phyloP scores from a whole-genome alignment of 768 basidiomycete genomes.

The Mycena kentingensis region DNA sequence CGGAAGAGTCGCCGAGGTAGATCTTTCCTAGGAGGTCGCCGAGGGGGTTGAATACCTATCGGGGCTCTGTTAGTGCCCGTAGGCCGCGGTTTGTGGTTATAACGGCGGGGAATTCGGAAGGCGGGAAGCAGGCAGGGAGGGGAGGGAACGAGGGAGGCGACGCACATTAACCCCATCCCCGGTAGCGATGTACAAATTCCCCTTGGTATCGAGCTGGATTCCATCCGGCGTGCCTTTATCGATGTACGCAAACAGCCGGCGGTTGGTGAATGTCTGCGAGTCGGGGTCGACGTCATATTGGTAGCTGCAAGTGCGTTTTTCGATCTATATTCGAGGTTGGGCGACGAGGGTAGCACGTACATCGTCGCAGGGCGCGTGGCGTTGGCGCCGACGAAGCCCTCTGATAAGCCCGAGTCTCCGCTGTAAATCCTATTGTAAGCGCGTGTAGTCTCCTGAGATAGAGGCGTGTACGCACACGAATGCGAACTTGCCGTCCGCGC shows the following conservation, averaged over 20 bases:
- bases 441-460: no score
- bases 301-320: constrained; percentile 57
- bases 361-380: constrained; percentile 65
- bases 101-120: no score
- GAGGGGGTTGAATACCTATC: constrained; percentile 52
- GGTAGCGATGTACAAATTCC: constrained; percentile 66
- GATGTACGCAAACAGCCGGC: constrained; percentile 64
- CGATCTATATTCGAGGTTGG: neutral
- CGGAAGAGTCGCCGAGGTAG: constrained; percentile 45
- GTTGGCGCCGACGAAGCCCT: constrained; percentile 48
- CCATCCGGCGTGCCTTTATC: constrained; percentile 72
- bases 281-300: constrained; percentile 64
- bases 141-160: constrained; percentile 5
- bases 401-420: constrained; percentile 50
- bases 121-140: neutral
- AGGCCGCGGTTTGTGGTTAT: no score
- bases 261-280: constrained; percentile 54
- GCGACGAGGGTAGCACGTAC: constrained; percentile 38
- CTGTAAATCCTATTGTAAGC: constrained; percentile 38
- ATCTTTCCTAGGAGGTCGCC: constrained; percentile 66
- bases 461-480: constrained; percentile 61
- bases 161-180: constrained; percentile 66
- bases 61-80: neutral
- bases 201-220: constrained; percentile 60
- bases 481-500: constrained; percentile 58